phyloP scores from a whole-genome alignment of 1,284 basidiomycete species.

The Rugosomyces carneus region DNA sequence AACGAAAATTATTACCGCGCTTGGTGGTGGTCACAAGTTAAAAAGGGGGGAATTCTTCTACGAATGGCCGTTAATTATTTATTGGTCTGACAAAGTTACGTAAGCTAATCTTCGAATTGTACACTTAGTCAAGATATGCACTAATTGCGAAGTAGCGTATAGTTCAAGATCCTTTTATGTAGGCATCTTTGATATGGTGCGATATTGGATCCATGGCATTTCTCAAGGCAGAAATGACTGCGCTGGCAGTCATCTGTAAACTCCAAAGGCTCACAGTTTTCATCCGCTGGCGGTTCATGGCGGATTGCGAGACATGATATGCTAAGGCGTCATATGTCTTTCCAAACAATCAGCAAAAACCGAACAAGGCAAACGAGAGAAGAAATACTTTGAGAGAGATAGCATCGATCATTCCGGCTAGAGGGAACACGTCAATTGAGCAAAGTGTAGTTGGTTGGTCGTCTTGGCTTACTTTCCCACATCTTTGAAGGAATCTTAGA shows the following conservation, averaged over 20 bases:
- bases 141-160: constrained; percentile 16
- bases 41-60: too few species aligned
- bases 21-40: background rate
- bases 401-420: constrained; percentile 78
- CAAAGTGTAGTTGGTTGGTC: too few species aligned
- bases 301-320: constrained; percentile 83
- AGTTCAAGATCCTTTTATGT: constrained; percentile 25
- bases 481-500: constrained; percentile 41
- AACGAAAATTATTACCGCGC: background rate
- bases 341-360: constrained; percentile 6
- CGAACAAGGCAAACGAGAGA: background rate
- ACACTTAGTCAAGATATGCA: background rate
- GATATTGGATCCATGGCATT: constrained; percentile 40
- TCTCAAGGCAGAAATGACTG: constrained; percentile 37
- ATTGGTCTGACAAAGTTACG: too few species aligned
- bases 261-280: constrained; percentile 74
- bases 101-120: background rate
- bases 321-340: constrained; percentile 87
- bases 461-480: constrained; percentile 68
- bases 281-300: constrained; percentile 78
- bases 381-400: constrained; percentile 63
- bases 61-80: too few species aligned
- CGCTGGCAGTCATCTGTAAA: constrained; percentile 43
- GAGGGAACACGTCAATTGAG: constrained; percentile 3
- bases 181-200: constrained; percentile 35